These are phyloP conservation scores for Cystofilobasidium bisporidii DNA, from an alignment of 768 basidiomycete species.

Conservation along the genomic window DNA sequence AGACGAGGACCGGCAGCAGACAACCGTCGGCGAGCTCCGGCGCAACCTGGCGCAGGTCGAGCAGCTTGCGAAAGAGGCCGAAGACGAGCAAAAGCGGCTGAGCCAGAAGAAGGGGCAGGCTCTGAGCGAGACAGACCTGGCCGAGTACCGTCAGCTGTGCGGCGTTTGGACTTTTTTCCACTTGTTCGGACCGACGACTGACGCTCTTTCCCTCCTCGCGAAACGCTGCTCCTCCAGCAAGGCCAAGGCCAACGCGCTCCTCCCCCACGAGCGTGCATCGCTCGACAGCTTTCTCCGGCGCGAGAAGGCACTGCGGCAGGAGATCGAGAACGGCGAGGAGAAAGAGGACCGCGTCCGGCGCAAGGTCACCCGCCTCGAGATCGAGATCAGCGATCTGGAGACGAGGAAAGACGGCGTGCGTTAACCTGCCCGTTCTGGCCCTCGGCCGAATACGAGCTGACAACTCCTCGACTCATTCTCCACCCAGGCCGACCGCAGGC, in stretches of 20 bases:
- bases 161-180: constrained; percentile 34
- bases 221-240: constrained; percentile 49
- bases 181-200: background rate
- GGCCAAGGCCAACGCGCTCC: constrained; percentile 63
- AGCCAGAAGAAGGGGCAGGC: constrained; percentile 59
- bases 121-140: constrained; percentile 69
- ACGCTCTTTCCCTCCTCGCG: background rate
- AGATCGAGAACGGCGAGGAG: constrained; percentile 43
- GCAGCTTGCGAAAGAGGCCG: constrained; percentile 63
- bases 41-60: constrained; percentile 59
- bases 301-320: constrained; percentile 51
- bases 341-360: constrained; percentile 51
- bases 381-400: constrained; percentile 37
- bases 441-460: background rate
- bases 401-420: constrained; percentile 55
- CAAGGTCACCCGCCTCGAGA: constrained; percentile 56
- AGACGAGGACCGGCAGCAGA: constrained; percentile 44
- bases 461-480: background rate
- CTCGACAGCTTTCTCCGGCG: constrained; percentile 72
- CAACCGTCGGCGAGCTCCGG: constrained; percentile 45
- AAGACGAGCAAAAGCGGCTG: constrained; percentile 67
- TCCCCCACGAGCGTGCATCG: constrained; percentile 76
- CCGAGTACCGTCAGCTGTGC: constrained; percentile 75
- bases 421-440: constrained; percentile 8
- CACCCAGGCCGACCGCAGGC: constrained; percentile 51